phyloP scores from a whole-genome alignment of 176 grass and related monocot species.

The Aegilops umbellulata region DNA sequence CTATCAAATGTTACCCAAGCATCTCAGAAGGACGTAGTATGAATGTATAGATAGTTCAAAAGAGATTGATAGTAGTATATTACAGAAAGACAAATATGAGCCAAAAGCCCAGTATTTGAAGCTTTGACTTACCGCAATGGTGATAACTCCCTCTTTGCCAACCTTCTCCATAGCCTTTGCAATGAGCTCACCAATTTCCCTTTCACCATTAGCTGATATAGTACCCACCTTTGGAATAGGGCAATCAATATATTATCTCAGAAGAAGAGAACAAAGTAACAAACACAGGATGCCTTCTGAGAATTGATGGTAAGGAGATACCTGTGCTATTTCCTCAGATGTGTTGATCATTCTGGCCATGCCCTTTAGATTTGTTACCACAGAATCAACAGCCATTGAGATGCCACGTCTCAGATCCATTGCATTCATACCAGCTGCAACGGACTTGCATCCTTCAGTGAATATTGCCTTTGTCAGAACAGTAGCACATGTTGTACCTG shows the following conservation, averaged over 20 bases:
- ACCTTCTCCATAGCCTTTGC: conserved; percentile 98
- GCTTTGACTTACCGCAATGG: conserved; percentile 59
- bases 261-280: not conserved
- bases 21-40: not conserved
- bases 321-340: conserved; percentile 90
- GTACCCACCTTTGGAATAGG: conserved; percentile 73
- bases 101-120: not conserved
- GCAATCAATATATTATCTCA: conserved; percentile 32
- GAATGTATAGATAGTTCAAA: not conserved
- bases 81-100: not conserved
- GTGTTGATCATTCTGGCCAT: conserved; percentile 88
- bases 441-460: conserved; percentile 80
- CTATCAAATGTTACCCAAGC: conserved; percentile 22
- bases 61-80: not conserved
- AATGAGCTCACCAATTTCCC: conserved; percentile 93
- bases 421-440: conserved; percentile 85
- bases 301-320: conserved; percentile 42
- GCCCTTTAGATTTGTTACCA: conserved; percentile 77
- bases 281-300: conserved; percentile 35
- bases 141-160: conserved; percentile 92
- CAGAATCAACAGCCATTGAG: conserved; percentile 80
- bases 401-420: conserved; percentile 93
- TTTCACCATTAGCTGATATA: conserved; percentile 87
- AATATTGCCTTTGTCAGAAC: conserved; percentile 91
- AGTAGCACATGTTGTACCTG: conserved; percentile 90